Conservation (phyloP, 2,329 filamentous ascomycete species). For the Alternaria panax region DNA sequence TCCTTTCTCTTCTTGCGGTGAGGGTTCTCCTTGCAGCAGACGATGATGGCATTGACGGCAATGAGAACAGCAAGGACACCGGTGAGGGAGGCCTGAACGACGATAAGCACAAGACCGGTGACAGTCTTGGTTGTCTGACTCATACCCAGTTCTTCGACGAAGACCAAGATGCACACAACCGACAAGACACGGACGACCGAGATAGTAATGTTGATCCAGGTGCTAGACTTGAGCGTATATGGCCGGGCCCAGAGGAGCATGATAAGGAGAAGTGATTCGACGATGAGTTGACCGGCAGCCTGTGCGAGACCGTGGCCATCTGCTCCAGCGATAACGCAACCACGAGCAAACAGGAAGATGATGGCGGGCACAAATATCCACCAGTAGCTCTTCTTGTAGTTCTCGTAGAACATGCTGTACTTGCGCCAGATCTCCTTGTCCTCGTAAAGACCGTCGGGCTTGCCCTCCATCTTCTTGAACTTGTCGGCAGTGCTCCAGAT, state of each 20-base stretch:
- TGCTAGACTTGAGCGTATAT: slow-evolving; percentile 84
- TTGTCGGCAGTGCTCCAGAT: slow-evolving; percentile 79
- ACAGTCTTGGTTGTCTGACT: slow-evolving; percentile 92
- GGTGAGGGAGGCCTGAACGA: slow-evolving; percentile 85
- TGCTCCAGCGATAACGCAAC: slow-evolving; percentile 81
- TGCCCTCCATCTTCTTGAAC: slow-evolving; percentile 78
- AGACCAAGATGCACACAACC: slow-evolving; percentile 86
- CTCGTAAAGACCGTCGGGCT: slow-evolving; percentile 77
- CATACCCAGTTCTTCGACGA: slow-evolving; percentile 91
- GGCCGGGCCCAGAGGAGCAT: slow-evolving; percentile 86
- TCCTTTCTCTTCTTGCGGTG: slow-evolving; percentile 89
- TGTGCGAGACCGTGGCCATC: slow-evolving; percentile 87
- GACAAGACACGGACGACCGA: slow-evolving; percentile 89
- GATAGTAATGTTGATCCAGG: slow-evolving; percentile 92
- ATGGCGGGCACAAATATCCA: slow-evolving; percentile 94
- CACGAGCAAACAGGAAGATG: slow-evolving; percentile 88
- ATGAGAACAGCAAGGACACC: slow-evolving; percentile 86
- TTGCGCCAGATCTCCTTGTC: slow-evolving; percentile 91
- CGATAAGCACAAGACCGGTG: slow-evolving; percentile 90
- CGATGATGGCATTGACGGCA: slow-evolving; percentile 83
- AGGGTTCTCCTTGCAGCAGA: slow-evolving; percentile 85
- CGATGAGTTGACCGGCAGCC: slow-evolving; percentile 77
- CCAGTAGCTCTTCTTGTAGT: slow-evolving; percentile 94
- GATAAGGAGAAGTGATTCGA: slow-evolving; percentile 80
- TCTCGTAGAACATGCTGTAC: slow-evolving; percentile 97